Base-by-base conservation (phyloP, 2,329 filamentous ascomycete genomes). In the Fusarium papillatum region DNA sequence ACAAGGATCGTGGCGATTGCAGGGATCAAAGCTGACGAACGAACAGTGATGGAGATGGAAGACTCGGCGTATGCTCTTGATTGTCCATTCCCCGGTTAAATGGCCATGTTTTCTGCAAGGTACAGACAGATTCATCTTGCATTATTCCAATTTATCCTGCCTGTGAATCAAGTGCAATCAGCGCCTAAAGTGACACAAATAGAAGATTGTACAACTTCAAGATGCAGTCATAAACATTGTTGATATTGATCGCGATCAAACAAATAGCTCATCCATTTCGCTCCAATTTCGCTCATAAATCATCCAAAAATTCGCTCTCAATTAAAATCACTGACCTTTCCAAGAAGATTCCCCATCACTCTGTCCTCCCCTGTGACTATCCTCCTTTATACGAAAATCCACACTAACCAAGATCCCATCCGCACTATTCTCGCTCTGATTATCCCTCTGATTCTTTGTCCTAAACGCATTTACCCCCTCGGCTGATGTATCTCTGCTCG, bases 371-470 rank as follows among this genome's bases (percentile, higher is more conserved):
- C 61, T 60, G n/a, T 64, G 63, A 29, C 9, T 62, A 53, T 76
- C 73, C 34, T 84, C 81, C 29, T 83, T 80, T 24, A 84, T 68
- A n/a, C 81, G 77, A 66, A 85, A 84, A n/a, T 84, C 83, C 43
- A 84, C 79, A 55, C 82, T 78, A 13, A 85, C 83, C 50, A 84
- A 71, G 26, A 85, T 85, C 0, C 82, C 82, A 43, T 83, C 82
- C 0, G 77, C 70, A 16, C 79, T 78, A 5, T 76, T 77, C 53
- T 77, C 76, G 69, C 72, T 76, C 62, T 78, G 72, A 31, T 78
- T 75, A 57, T 79, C 78, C 31, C 73, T 76, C 7, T 68, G 68
- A 22, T 68, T 72, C 14, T 53, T 72, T 7, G 68, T 77, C 19
- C 70, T 76, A n/a, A 79, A 79, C 48, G 75, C 73, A 14, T 74